Conservation (phyloP, 306 rosid species). For the Cucurbita ficifolia region DNA sequence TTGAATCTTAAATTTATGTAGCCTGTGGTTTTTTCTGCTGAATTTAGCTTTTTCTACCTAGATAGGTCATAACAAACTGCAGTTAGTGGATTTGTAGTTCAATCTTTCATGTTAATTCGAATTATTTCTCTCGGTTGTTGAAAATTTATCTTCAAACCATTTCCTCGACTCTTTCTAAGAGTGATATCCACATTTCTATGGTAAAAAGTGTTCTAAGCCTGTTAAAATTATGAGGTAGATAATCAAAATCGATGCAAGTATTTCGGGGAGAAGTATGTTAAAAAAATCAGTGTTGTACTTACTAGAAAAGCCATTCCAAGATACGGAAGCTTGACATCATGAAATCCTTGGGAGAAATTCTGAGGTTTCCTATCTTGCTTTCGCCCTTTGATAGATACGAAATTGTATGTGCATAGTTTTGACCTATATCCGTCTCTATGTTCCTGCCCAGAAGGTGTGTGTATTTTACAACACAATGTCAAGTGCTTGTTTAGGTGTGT, state of each 20-base stretch:
- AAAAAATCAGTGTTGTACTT: too few relatives aligned
- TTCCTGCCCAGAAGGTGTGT: not conserved
- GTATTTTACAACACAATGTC: not conserved
- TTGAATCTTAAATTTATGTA: not conserved
- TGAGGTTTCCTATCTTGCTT: not conserved
- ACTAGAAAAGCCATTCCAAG: not conserved
- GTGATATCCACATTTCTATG: too few relatives aligned
- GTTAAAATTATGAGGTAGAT: not conserved
- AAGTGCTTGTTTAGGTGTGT: not conserved
- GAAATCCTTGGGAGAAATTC: not conserved
- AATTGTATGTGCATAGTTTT: not conserved
- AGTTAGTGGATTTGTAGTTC: not conserved
- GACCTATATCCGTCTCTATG: not conserved
- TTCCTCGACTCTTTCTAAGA: not conserved
- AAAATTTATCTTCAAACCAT: not conserved
- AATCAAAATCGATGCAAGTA: not conserved
- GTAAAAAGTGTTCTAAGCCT: not conserved
- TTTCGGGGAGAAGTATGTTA: too few relatives aligned
- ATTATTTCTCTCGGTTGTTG: not conserved
- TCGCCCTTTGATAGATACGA: not conserved
- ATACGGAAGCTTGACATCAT: not conserved
- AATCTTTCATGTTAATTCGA: not conserved
- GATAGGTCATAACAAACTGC: not conserved
- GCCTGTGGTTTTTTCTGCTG: not conserved
- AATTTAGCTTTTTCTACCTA: not conserved